Base-by-base conservation (phyloP, 148 eudicot species). In the Rhododendron griersonianum region DNA sequence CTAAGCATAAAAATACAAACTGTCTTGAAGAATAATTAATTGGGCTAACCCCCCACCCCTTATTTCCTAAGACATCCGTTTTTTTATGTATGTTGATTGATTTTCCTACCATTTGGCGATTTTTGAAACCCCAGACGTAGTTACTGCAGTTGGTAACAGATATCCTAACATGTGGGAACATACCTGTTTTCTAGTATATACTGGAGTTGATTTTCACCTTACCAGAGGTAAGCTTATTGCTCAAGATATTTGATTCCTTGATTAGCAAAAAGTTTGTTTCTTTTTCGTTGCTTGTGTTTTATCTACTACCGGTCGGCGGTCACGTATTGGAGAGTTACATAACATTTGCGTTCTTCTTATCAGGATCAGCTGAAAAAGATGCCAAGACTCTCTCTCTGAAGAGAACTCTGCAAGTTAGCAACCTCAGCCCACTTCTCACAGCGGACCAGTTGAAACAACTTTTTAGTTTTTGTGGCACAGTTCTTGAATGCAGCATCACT, bases 391-490 rank as follows among this genome's bases (percentile, higher is more conserved):
- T 93, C 71, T 80, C 91, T 57, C 90, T 97, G 86, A 97, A 92
- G 74, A 95, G 87, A 85, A 95, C 98, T 4, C 88, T 97, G 84
- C 99, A 95, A 97, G 95, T 97, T 88, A 97, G 99, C 95, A 97
- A 97, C 90, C 94, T 97, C 89, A 93, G 92, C 86, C 98, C 98
- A 50, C 87, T 91, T 86, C 94, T 97, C 85, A 94, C 98, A 23
- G 99, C 87, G 83, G 99, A 97, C 80, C 98, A 97, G 87, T 87
- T 97, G 89, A 95, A 95, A 84, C 98, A 94, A 87, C 92, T 97
- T 44, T 97, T 97, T 91, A 91, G 92, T 85, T 94, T 91, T 87
- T 95, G 92, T 86, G 99, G 98, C 33, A 94, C 98, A 50, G 94
- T 97, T 85, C 91, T 95, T 41, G 98, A 95, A 4, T 95, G 98